Base-by-base conservation (phyloP, 768 basidiomycete genomes). In the Rhodotorula diobovata region DNA sequence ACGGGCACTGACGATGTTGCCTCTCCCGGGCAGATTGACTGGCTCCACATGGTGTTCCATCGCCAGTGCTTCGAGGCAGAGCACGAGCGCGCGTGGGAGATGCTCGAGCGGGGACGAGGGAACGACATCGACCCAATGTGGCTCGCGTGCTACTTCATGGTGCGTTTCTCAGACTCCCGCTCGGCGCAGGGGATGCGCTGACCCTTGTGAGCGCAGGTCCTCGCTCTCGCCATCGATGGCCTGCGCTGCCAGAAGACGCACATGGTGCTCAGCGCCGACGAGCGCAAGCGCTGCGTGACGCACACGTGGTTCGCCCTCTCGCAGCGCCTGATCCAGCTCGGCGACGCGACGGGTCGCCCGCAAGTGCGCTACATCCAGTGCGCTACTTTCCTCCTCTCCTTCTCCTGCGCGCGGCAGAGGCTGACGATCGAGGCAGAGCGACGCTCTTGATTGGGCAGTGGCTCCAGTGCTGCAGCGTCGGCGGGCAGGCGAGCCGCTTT, bases 91-190 rank as follows among this genome's bases (percentile, higher is more conserved):
- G 67, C 43, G 25, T 66, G 66, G 63, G 68, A 72, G 58, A 72
- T 72, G 74, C 37, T 70, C n/a, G 58, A 61, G 15, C 46, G 25
- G 0, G 68, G 71, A 14, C 61, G 68, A 4, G 35, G 63, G 11
- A 71, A 67, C 18, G 66, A 66, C 48, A 62, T 75, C 35, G 74
- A 75, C 58, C 67, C 71, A 35, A 61, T 75, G 43, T 75, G 68
- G 68, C 59, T 70, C 28, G 63, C 61, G 3, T 63, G 63, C 23
- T 72, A 65, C 45, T 70, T 65, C 43, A 72, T 75, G 70, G 74
- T 72, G 21, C n/a, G 65, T 39, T 20, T 15, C 51, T 12, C 23
- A 4, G 28, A 8, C 30, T 28, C 28, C 7, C 8, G 8, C 15
- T 46, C 45, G 45, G 8, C 39, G 39, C 39, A 41, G 39, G 9